A percentile compares a stretch with the other conserved stretches of the same genome.
Evolutionary conservation across 345 rosid genomes (phyloP).

Genomic region (Gossypium ekmanianum): DNA sequence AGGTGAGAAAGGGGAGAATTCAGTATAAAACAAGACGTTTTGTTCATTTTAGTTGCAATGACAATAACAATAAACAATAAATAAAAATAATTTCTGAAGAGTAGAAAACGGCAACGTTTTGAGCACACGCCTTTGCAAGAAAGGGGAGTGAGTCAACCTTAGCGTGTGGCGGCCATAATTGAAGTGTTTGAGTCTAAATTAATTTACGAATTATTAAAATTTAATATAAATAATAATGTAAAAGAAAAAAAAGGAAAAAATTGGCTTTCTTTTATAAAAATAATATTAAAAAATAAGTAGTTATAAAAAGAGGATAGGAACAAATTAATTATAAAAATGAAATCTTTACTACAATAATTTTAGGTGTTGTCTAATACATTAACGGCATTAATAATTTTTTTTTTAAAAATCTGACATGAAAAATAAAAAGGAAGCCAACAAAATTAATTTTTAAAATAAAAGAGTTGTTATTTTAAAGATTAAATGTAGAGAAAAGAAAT

Average conservation of each 20-base stretch:
- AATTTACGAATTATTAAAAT: not conserved
- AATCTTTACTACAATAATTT: too few species aligned
- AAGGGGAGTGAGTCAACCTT: not conserved
- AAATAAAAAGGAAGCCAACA: too few species aligned
- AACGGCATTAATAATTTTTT: accelerated
- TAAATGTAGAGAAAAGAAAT: too few species aligned
- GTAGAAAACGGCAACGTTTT: constrained; percentile 41
- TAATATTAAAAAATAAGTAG: too few species aligned
- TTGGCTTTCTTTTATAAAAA: too few species aligned
- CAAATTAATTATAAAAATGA: too few species aligned
- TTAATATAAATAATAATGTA: too few species aligned
- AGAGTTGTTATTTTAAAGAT: too few species aligned
- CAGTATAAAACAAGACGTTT: not conserved
- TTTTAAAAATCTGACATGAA: too few species aligned
- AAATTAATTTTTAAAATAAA: too few species aligned
- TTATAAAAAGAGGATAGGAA: too few species aligned
- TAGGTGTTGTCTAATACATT: accelerated
- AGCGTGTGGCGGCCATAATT: constrained; percentile 11
- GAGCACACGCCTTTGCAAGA: constrained; percentile 33
- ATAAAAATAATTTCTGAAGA: not conserved
- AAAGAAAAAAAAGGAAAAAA: too few species aligned
- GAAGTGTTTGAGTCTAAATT: not conserved
- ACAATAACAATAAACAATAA: not conserved
- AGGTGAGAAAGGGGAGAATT: constrained; percentile 16
- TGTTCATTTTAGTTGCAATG: not conserved